These are phyloP conservation scores for Tagetes patula DNA, from an alignment of 129 eudicot genomes.

Conservation along the genomic window DNA sequence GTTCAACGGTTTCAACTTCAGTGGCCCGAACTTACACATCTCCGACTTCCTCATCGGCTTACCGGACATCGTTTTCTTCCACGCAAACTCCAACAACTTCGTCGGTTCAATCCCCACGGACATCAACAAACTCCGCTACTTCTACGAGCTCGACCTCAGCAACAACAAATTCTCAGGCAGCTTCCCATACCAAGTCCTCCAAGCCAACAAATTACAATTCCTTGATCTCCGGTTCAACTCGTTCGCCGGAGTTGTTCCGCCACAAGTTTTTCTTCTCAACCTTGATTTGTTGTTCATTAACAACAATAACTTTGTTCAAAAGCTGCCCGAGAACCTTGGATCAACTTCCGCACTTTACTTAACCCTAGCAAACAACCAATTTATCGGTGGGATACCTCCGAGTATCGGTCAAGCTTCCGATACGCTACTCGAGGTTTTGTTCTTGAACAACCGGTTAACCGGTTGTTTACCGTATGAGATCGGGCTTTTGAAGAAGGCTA, in stretches of 20 bases:
- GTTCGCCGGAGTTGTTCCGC: constrained; percentile 40
- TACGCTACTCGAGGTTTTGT: constrained; percentile 39
- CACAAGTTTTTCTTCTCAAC: constrained; percentile 27
- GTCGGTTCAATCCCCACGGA: constrained; percentile 31
- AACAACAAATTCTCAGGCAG: constrained; percentile 42
- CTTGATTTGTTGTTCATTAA: constrained; percentile 52
- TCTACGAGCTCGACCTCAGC: constrained; percentile 48
- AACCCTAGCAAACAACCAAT: constrained; percentile 45
- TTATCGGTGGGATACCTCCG: constrained; percentile 42
- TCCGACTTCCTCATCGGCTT: constrained; percentile 30
- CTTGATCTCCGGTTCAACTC: constrained; percentile 51
- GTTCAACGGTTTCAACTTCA: constrained; percentile 39
- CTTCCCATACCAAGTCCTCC: constrained; percentile 35
- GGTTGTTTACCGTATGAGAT: constrained; percentile 46
- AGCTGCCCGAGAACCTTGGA: constrained; percentile 42
- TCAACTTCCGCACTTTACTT: constrained; percentile 31
- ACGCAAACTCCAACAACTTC: constrained; percentile 53
- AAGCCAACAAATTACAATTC: constrained; percentile 23
- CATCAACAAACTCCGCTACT: constrained; percentile 18
- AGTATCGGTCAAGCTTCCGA: constrained; percentile 30
- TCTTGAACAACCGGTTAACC: constrained; percentile 24
- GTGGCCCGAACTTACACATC: constrained; percentile 30
- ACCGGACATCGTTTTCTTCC: constrained; percentile 48
- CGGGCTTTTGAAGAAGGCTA: constrained; percentile 32
- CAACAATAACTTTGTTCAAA: constrained; percentile 39